Evolutionary conservation across 2,329 filamentous ascomycete genomes (phyloP).

Genomic region (Thelonectria blattea): DNA sequence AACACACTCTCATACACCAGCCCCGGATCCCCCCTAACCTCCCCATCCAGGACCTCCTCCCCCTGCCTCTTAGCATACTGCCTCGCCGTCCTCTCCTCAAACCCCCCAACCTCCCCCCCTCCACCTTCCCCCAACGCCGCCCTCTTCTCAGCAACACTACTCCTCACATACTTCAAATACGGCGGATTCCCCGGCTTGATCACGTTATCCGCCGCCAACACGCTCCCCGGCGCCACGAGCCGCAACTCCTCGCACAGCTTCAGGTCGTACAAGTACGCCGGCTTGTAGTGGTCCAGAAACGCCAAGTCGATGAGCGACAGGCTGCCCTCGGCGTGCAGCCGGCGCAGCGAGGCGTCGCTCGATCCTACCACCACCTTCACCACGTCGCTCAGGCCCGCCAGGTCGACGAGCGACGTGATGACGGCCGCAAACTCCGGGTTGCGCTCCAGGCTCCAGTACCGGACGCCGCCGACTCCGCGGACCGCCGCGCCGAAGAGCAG

Average conservation of each 20-base stretch:
- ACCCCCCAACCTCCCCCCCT: conserved; percentile 40
- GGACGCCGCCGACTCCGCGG: conserved; percentile 65
- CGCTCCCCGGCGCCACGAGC: conserved; percentile 66
- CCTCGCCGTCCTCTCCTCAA: conserved; percentile 52
- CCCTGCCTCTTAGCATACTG: conserved; percentile 63
- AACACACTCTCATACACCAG: conserved; percentile 70
- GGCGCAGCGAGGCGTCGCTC: conserved; percentile 68
- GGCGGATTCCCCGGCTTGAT: conserved; percentile 74
- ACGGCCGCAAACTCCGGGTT: conserved; percentile 77
- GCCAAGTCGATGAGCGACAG: conserved; percentile 71
- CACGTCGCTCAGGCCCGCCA: conserved; percentile 74
- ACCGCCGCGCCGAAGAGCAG: conserved; percentile 75
- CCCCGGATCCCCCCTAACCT: conserved; percentile 62
- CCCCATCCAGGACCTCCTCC: conserved; percentile 44
- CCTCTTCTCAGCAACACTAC: conserved; percentile 66
- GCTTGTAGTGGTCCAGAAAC: conserved; percentile 84
- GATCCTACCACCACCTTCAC: conserved; percentile 75
- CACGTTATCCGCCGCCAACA: conserved; percentile 73
- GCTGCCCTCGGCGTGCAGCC: conserved; percentile 59
- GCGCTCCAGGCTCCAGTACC: conserved; percentile 75
- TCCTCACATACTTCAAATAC: conserved; percentile 74
- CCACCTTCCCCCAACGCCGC: conserved; percentile 43
- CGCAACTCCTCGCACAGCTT: conserved; percentile 77
- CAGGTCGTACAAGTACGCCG: conserved; percentile 74
- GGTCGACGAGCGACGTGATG: conserved; percentile 70